These are phyloP conservation scores for Starmerella bombicola DNA, from an alignment of 805 yeast species.

Conservation along the genomic window DNA sequence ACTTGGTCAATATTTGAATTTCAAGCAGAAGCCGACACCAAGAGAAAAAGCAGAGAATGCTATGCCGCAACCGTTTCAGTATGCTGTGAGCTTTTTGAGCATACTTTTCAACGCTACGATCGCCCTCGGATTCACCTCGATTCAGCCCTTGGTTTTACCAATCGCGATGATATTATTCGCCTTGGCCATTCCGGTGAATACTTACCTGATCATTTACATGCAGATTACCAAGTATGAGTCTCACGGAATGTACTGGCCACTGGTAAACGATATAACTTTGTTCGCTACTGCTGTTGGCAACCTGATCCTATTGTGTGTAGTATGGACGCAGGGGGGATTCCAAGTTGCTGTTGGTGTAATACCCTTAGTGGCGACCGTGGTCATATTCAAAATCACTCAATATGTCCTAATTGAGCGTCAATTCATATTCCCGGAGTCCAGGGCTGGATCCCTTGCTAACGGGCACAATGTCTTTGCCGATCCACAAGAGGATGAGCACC, in stretches of 20 bases:
- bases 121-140: conserved; percentile 29
- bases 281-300: conserved; percentile 30
- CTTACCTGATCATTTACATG: conserved; percentile 29
- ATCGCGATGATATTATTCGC: conserved; percentile 26
- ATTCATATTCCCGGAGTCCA: conserved; percentile 16
- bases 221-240: conserved; percentile 30
- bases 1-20: conserved; percentile 14
- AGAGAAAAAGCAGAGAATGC: conserved; percentile 26
- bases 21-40: conserved; percentile 24
- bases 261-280: conserved; percentile 26
- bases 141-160: conserved; percentile 31
- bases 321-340: conserved; percentile 31
- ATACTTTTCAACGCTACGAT: conserved; percentile 29
- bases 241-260: conserved; percentile 31
- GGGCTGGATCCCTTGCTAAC: neutral
- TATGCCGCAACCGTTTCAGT: conserved; percentile 29
- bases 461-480: neutral
- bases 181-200: conserved; percentile 27
- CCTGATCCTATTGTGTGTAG: conserved; percentile 28
- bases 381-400: conserved; percentile 25
- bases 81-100: conserved; percentile 28
- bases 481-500: neutral
- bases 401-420: conserved; percentile 13
- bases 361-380: conserved; percentile 25
- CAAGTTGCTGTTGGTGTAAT: conserved; percentile 25